A percentile compares a stretch with the other conserved stretches of the same genome.
Evolutionary conservation across 225 moss, liverwort and hornwort species (phyloP).

Genomic region (Physcomitrellopsis africana): DNA sequence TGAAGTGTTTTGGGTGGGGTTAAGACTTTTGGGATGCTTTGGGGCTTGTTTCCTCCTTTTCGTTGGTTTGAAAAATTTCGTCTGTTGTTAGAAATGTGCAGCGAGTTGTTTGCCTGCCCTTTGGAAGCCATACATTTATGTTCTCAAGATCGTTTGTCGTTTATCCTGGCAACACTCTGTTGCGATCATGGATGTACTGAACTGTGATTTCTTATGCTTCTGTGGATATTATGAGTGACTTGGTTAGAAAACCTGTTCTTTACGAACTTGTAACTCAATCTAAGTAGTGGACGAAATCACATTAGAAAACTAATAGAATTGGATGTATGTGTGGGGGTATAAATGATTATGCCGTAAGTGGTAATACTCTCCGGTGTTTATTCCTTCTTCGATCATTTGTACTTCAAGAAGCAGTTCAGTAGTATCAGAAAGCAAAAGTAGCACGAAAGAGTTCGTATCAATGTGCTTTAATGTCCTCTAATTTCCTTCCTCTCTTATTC

Average conservation of each 20-base stretch:
- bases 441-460: neutral
- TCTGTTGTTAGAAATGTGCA: neutral
- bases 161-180: neutral
- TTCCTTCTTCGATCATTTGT: neutral
- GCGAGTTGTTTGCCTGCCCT: neutral
- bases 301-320: neutral
- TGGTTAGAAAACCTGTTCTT: neutral
- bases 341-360: neutral
- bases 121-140: neutral
- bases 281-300: neutral
- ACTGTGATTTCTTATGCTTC: neutral
- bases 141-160: neutral
- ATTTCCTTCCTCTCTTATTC: neutral
- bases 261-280: neutral
- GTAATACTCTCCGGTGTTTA: neutral
- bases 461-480: neutral
- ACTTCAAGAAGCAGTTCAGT: neutral
- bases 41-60: neutral
- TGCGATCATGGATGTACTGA: neutral
- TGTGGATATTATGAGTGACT: neutral
- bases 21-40: neutral
- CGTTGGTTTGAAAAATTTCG: neutral
- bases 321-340: neutral
- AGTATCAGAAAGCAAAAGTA: neutral
- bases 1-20: slow-evolving; percentile 52